Evolutionary conservation across 441 rosid species (phyloP), one percentile per base, ranked within the genome.

Genomic region (Gossypium trilobum): DNA sequence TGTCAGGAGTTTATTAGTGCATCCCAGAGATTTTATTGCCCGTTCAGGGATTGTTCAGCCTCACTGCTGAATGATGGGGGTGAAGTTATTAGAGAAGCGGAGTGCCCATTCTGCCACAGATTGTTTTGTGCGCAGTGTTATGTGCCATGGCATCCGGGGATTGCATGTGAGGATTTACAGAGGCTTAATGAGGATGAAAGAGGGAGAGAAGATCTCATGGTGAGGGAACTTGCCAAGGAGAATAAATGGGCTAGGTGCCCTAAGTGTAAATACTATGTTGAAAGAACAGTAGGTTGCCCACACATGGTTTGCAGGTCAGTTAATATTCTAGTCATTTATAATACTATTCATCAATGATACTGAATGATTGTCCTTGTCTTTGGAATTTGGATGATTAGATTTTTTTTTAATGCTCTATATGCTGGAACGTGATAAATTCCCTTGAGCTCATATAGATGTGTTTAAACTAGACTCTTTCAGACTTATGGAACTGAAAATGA

Each of bases 291-390:
- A 7, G 88, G 88, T 0, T 83, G 87, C 48, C 78, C 64, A 1
- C 86, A 85, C 62, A 80, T 87, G 27, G 16, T 3, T 63, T 86
- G 87, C 83, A 86, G 87, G 85, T 86, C 5, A 58, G 73, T 59
- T 1, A 4, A n/a, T 55, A 25, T 33, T 9, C 27, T 36, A 33
- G 5, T 62, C 1, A 17, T 33, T 36, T 62, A 20, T 9, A 9
- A 16, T 36, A 3, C 17, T 29, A 14, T 31, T 60, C 44, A 29
- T 29, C 44, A 29, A 60, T 59, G 20, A 29, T 8, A 19, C 10
- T 55, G 59, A 20, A 55, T 17, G 20, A 22, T 29, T 14, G 44
- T 6, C 4, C 20, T 48, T 10, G 17, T 55, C 2, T 10, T 14
- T 2, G 22, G 46, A 14, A 31, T 14, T 60, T 29, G 11, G 20